Evolutionary conservation across 495 filamentous ascomycete species (phyloP).

Genomic region (Aspergillus indologenus): DNA sequence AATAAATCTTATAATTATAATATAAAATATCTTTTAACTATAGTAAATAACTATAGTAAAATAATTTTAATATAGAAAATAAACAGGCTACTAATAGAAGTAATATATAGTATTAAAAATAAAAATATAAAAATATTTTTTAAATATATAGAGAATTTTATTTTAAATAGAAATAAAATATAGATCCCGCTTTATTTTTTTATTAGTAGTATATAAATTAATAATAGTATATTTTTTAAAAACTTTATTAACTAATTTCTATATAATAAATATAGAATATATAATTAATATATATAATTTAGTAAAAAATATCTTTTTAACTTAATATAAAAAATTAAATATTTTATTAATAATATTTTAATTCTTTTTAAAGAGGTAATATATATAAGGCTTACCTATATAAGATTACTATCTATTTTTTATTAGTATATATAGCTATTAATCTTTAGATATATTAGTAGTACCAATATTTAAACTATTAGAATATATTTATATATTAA

Average conservation of each 20-base stretch:
- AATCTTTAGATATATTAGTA: constrained; percentile 1
- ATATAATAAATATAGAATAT: no score
- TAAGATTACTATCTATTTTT: constrained; percentile 7
- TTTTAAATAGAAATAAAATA: no score
- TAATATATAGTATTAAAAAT: neutral
- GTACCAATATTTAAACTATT: no score
- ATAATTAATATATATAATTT: neutral
- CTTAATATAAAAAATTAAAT: constrained; percentile 5
- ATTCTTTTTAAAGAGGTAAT: constrained; percentile 10
- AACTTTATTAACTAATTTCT: no score
- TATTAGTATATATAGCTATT: constrained; percentile 7
- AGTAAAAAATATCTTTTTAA: neutral
- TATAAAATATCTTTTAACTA: constrained; percentile 4
- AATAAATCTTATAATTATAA: neutral
- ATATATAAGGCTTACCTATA: no score
- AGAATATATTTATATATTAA: no score
- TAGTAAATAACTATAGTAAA: constrained; percentile 2
- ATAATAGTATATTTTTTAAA: no score
- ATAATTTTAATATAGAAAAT: neutral
- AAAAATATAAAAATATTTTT: constrained; percentile 3
- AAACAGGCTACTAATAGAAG: neutral
- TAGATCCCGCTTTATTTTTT: no score
- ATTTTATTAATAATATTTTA: constrained; percentile 6
- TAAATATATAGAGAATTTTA: no score
- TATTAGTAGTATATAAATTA: no score